Conservation (phyloP, 768 basidiomycete genomes). For the Rhodosporidiobolus odoratus region DNA sequence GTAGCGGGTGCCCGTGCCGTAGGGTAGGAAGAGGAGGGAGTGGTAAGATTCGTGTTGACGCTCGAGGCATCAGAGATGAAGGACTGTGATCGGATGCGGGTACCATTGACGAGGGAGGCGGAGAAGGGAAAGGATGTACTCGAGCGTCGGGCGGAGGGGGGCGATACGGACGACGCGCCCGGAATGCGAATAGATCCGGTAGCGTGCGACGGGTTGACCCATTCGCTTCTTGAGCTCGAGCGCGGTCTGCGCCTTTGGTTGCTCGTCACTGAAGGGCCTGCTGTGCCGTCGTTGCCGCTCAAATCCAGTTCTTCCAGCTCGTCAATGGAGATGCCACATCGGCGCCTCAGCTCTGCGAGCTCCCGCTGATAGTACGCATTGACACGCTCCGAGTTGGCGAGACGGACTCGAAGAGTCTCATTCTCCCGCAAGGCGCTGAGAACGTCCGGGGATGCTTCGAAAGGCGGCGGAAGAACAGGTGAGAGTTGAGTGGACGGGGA, state of each 20-base stretch:
- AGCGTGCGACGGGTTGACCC: background rate
- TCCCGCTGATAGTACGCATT: constrained; percentile 31
- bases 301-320: constrained; percentile 31
- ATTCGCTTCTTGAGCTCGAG: background rate
- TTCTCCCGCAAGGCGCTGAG: constrained; percentile 19
- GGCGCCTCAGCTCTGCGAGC: constrained; percentile 22
- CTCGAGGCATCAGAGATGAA: constrained; percentile 32
- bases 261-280: background rate
- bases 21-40: constrained; percentile 20
- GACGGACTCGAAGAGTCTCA: constrained; percentile 10
- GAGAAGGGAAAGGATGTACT: constrained; percentile 7
- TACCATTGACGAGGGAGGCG: background rate
- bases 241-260: background rate
- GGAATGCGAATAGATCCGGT: constrained; percentile 31
- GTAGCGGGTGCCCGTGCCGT: constrained; percentile 13
- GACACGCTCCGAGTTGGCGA: constrained; percentile 32
- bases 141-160: constrained; percentile 11
- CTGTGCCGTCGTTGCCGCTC: background rate
- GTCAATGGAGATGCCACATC: constrained; percentile 23
- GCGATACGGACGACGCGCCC: constrained; percentile 20
- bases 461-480: constrained; percentile 4
- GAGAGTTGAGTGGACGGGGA: constrained; percentile 11
- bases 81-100: constrained; percentile 12
- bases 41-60: constrained; percentile 22
- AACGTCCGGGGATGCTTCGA: constrained; percentile 15